A percentile compares a stretch with the other conserved stretches of the same genome.
Evolutionary conservation across 768 basidiomycete genomes (phyloP).

Genomic region (Tulasnella sp.): DNA sequence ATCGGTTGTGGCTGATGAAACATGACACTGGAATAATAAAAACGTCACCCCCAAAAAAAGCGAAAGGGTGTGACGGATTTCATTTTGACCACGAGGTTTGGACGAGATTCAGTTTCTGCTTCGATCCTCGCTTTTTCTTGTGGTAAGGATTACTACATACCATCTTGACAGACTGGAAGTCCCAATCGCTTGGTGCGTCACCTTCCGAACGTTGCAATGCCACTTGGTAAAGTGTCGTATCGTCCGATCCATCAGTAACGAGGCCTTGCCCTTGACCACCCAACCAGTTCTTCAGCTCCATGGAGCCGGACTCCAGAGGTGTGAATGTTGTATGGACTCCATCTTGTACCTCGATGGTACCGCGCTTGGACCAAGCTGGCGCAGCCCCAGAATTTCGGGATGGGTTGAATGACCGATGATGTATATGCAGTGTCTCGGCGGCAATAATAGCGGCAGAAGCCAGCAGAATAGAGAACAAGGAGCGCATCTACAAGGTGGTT

Average conservation of each 20-base stretch:
- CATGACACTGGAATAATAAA: constrained; percentile 49
- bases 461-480: not conserved
- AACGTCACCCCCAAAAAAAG: too few relatives aligned
- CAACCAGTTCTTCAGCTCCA: constrained; percentile 6
- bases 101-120: too few relatives aligned
- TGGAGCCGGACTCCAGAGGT: not conserved
- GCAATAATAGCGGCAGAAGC: not conserved
- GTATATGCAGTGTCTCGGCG: not conserved
- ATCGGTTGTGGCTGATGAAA: constrained; percentile 44
- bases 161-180: constrained; percentile 50
- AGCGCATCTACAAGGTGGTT: not conserved
- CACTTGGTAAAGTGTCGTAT: constrained; percentile 48
- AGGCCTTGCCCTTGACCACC: too few relatives aligned
- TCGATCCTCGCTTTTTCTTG: too few relatives aligned
- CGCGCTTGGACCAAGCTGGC: not conserved
- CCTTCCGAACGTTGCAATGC: constrained; percentile 46
- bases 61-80: too few relatives aligned
- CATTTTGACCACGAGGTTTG: too few relatives aligned
- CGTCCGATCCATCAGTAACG: not conserved
- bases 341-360: not conserved
- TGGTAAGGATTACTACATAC: too few relatives aligned
- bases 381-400: not conserved
- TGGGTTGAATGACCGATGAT: not conserved
- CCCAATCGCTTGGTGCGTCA: constrained; percentile 39
- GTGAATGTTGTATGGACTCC: not conserved